Conservation (phyloP, 176 grass and related monocot genomes). For the Hyparrhenia diplandra region DNA sequence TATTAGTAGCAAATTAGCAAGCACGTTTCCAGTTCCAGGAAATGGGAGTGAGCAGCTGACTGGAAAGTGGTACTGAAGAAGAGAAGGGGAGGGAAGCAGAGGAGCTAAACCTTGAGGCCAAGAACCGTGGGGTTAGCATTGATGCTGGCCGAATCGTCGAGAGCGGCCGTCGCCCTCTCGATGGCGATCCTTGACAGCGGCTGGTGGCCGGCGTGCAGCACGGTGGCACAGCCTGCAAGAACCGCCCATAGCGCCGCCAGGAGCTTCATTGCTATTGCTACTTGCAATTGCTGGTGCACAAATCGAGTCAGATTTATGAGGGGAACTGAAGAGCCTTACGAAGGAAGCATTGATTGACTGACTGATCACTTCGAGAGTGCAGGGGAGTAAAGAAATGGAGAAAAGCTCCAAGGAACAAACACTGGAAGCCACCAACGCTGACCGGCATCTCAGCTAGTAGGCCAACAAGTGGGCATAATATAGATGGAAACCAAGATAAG, state of each 20-base stretch:
- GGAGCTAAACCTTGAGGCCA: constrained; percentile 35
- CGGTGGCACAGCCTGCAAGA: background rate
- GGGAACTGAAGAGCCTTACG: no score
- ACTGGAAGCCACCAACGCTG: background rate
- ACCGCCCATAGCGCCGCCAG: background rate
- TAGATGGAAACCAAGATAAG: background rate
- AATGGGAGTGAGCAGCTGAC: background rate
- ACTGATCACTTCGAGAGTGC: background rate
- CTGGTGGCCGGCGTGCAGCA: constrained; percentile 24
- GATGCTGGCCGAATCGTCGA: constrained; percentile 29
- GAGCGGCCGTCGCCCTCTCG: constrained; percentile 22
- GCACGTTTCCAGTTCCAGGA: background rate
- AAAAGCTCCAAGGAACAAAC: background rate
- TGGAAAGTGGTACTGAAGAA: background rate
- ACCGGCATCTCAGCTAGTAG: background rate
- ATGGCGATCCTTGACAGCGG: constrained; percentile 61
- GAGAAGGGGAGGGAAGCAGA: background rate
- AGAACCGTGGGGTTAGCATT: constrained; percentile 45
- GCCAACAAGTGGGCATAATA: background rate
- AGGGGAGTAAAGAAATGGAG: background rate
- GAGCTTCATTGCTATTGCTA: background rate
- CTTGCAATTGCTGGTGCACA: background rate
- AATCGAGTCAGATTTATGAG: background rate
- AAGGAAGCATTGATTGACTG: background rate
- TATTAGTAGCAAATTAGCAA: background rate